Conservation (phyloP, 2,329 filamentous ascomycete genomes). For the Neophaeococcomyces mojaviensis region DNA sequence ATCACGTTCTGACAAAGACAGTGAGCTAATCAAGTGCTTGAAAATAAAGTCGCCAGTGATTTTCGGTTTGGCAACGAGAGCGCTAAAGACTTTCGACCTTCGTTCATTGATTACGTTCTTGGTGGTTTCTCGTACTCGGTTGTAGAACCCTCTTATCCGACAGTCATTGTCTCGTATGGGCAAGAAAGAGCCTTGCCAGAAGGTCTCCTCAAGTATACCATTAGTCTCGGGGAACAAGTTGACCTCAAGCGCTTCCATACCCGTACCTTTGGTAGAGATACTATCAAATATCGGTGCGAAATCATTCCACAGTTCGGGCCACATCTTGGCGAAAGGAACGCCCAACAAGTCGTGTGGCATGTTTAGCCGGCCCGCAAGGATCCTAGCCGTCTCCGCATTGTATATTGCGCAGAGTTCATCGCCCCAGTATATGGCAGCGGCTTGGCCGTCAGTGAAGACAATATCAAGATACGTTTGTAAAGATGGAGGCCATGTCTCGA, state of each 20-base stretch:
- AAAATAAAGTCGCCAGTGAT: conserved; percentile 42
- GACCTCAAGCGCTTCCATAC: conserved; percentile 38
- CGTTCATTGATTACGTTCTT: conserved; percentile 25
- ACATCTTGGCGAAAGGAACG: conserved; percentile 33
- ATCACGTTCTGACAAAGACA: conserved; percentile 41
- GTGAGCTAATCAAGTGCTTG: conserved; percentile 38
- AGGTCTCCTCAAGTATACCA: conserved; percentile 40
- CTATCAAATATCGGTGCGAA: conserved; percentile 35
- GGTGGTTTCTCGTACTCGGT: conserved; percentile 43
- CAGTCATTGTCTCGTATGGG: conserved; percentile 38
- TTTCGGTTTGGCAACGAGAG: conserved; percentile 39
- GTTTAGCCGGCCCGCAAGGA: conserved; percentile 23
- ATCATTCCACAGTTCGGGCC: conserved; percentile 30
- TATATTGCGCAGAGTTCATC: conserved; percentile 28
- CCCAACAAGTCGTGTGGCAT: conserved; percentile 31
- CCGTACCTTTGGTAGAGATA: conserved; percentile 27
- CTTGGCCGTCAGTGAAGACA: conserved; percentile 38
- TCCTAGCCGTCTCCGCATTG: conserved; percentile 29
- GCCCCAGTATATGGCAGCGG: conserved; percentile 33
- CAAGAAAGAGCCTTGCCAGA: conserved; percentile 43
- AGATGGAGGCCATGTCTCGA: conserved; percentile 39
- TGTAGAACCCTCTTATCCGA: conserved; percentile 40
- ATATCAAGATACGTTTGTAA: conserved; percentile 41
- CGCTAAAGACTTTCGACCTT: conserved; percentile 39
- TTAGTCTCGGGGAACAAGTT: conserved; percentile 40